A percentile compares a stretch with the other conserved stretches of the same genome.
These are phyloP conservation scores for Heliamphora exappendiculata DNA, from an alignment of 148 eudicot genomes.

Conservation along the genomic window DNA sequence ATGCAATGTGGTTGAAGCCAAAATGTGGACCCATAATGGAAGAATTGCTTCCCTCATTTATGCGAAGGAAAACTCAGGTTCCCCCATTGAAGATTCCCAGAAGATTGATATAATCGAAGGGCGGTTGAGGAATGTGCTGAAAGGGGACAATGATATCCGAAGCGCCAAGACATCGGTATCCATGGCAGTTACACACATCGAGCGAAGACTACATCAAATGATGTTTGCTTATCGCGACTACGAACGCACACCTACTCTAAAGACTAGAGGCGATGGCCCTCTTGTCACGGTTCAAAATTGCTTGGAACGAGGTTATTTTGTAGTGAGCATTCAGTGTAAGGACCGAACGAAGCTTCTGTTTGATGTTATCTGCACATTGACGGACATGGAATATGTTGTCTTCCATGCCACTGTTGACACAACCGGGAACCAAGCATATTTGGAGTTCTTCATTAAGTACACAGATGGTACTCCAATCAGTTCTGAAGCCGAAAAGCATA, in stretches of 20 bases:
- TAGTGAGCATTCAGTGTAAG: conserved; percentile 64
- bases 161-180: conserved; percentile 71
- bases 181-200: conserved; percentile 61
- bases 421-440: conserved; percentile 42
- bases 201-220: conserved; percentile 87
- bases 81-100: conserved; percentile 52
- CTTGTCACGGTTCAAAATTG: conserved; percentile 65
- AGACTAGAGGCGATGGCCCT: conserved; percentile 31
- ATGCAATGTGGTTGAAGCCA: conserved; percentile 70
- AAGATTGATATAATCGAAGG: conserved; percentile 48
- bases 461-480: conserved; percentile 78
- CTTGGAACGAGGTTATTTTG: conserved; percentile 68
- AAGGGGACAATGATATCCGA: conserved; percentile 79
- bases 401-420: conserved; percentile 79
- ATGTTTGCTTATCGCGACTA: conserved; percentile 91
- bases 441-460: conserved; percentile 89
- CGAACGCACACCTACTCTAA: conserved; percentile 44
- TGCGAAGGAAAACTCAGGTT: conserved; percentile 66
- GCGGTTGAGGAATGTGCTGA: conserved; percentile 64
- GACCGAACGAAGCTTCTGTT: conserved; percentile 78
- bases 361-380: conserved; percentile 80
- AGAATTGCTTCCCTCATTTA: conserved; percentile 78
- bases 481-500: conserved; percentile 80
- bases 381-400: conserved; percentile 86
- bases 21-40: conserved; percentile 88